Conservation (phyloP, 2,329 filamentous ascomycete species). For the Nemania sp. region DNA sequence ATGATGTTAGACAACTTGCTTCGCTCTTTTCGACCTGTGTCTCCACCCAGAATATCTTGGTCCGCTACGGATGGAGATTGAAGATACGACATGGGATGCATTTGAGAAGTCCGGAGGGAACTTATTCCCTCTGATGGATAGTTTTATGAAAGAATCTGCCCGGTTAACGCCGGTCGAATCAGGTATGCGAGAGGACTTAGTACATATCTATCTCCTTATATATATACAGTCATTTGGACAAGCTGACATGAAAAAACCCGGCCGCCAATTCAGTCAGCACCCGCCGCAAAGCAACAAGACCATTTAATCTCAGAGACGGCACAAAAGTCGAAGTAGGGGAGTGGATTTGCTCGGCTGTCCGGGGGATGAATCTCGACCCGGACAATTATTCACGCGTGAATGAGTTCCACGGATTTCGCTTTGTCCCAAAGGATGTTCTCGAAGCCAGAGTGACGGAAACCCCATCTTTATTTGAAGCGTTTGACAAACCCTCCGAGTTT, state of each 20-base stretch:
- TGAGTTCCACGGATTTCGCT: conserved; percentile 21
- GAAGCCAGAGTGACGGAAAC: not conserved
- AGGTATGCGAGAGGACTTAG: conserved; percentile 7
- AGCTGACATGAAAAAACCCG: not conserved
- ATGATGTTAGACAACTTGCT: conserved; percentile 12
- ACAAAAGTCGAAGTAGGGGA: conserved; percentile 4
- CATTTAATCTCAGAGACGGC: conserved; percentile 18
- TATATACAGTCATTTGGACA: not conserved
- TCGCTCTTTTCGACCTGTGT: conserved; percentile 26
- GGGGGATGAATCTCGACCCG: conserved; percentile 6
- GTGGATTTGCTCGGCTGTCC: conserved; percentile 13
- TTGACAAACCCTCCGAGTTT: not conserved
- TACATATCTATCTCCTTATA: not conserved
- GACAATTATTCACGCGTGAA: not conserved
- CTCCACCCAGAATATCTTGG: conserved; percentile 24
- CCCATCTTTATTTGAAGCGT: not conserved
- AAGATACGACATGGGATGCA: not conserved
- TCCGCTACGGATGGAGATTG: conserved; percentile 12
- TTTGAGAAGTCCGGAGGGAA: conserved; percentile 9
- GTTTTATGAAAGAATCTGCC: conserved; percentile 33
- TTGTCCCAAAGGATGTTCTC: not conserved
- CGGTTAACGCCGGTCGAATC: conserved; percentile 29
- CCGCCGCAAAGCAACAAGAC: conserved; percentile 6
- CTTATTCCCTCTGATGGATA: conserved; percentile 28
- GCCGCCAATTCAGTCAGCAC: conserved; percentile 13